Percentiles rank a stretch among this genome's conserved stretches.
phyloP scores from a whole-genome alignment of 2,329 filamentous ascomycete genomes.

The Cucurbitaria berberidis region DNA sequence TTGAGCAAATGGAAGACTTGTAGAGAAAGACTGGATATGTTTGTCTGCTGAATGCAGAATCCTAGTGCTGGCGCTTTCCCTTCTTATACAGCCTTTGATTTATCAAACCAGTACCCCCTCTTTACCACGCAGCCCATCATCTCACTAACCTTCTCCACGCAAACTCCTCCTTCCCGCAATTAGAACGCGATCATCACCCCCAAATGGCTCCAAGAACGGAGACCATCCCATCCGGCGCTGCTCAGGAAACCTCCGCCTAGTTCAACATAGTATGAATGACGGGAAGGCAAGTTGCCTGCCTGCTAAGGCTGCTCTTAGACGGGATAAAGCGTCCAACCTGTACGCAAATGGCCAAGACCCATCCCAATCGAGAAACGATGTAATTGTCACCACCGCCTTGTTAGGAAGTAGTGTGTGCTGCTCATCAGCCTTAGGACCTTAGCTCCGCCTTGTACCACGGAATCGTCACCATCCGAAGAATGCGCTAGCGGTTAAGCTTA shows the following conservation, averaged over 20 bases:
- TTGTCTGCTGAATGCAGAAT: background rate
- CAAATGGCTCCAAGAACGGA: background rate
- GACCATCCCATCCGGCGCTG: background rate
- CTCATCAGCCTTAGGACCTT: background rate
- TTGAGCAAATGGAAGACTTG: background rate
- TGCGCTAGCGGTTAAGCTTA: conserved; percentile 1
- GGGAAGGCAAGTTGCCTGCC: background rate
- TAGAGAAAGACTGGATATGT: background rate
- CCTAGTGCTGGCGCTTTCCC: background rate
- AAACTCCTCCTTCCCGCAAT: background rate
- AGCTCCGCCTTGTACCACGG: background rate
- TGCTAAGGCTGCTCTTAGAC: background rate
- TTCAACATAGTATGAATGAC: background rate
- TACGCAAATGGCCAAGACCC: background rate
- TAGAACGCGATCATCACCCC: background rate
- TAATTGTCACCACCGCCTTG: background rate
- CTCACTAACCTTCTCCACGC: background rate
- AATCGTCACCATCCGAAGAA: background rate
- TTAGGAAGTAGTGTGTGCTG: background rate
- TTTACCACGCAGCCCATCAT: background rate
- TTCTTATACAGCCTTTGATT: background rate
- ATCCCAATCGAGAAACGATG: background rate
- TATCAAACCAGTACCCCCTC: background rate
- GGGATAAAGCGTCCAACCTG: background rate
- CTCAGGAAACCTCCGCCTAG: background rate